Evolutionary conservation across 139 green algal genomes (phyloP).

Genomic region (Nannochloris sp.): DNA sequence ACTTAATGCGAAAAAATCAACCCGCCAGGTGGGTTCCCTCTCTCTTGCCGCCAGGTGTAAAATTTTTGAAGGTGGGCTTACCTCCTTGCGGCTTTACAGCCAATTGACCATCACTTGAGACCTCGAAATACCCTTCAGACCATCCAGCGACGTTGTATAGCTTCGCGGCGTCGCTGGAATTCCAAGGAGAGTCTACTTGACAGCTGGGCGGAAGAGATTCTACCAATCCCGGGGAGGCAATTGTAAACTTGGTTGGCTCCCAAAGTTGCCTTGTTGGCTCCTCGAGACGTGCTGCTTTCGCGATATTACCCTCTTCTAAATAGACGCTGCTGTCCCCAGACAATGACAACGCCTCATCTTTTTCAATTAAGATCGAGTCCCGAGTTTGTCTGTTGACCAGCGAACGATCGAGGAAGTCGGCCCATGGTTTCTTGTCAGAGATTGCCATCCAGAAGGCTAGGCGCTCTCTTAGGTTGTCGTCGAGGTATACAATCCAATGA

Average conservation of each 20-base stretch:
- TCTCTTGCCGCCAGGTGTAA: neutral
- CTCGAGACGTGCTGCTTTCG: neutral
- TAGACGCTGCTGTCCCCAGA: neutral
- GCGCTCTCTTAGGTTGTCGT: too few species aligned
- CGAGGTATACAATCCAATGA: too few species aligned
- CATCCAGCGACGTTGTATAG: slow-evolving; percentile 40
- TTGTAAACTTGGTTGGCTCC: neutral
- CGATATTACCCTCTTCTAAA: neutral
- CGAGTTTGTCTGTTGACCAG: too few species aligned
- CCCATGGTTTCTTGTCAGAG: too few species aligned
- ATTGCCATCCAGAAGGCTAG: too few species aligned
- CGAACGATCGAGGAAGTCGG: too few species aligned
- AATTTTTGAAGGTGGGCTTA: too few species aligned
- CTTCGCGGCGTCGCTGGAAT: neutral
- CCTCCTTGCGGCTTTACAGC: slow-evolving; percentile 17
- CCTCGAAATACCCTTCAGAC: slow-evolving; percentile 26
- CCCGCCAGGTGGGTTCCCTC: neutral
- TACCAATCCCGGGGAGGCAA: neutral
- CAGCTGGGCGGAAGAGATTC: too few species aligned
- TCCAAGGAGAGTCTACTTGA: slow-evolving; percentile 12
- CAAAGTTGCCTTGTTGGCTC: neutral
- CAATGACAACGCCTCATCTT: neutral
- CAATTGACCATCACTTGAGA: slow-evolving; percentile 15
- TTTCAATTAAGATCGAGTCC: too few species aligned
- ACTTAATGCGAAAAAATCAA: neutral